Base-by-base conservation (phyloP, 75 land plant genomes). In the Selaginella moellendorffii region DNA sequence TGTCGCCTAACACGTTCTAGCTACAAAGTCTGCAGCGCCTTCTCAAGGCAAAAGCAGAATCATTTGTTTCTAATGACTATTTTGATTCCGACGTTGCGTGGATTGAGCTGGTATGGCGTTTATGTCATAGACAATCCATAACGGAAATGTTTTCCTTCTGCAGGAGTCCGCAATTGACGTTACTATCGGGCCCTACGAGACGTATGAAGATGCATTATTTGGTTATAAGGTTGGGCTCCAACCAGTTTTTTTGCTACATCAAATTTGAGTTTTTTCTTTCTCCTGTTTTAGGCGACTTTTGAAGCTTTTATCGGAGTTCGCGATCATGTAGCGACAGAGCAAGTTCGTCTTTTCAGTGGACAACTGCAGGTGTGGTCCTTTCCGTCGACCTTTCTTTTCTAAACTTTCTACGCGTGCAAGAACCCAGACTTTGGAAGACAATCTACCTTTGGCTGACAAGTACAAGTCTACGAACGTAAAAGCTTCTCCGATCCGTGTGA, bases 261-360 rank as follows among this genome's bases (percentile, higher is more conserved):
- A 28, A 23, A 28, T 26, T 8, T 62, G 18, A 2, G 63, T 14
- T 25, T 29, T 20, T 53, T n/a, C n/a, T n/a, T n/a, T n/a, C n/a
- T n/a, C n/a, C n/a, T n/a, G n/a, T n/a, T n/a, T 10, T 59, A 90
- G 93, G 95, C 97, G n/a, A 88, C 96, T 51, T 92, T 88, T 85
- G 97, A 92, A 75, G 95, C 96, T 58, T 92, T 79, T 62, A 78
- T 92, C 63, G 97, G 96, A 56, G 64, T 92, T 24, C 84, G 90
- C 30, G 97, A 88, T 75, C 88, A 88, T 31, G 52, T 52, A 21
- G 89, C 95, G 72, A 92, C 97, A 25, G 65, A 69, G 26, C 77
- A 92, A 71, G 28, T 92, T 26, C 79, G 81, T 68, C 78, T 92
- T 2, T 92, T 92, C 70, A 87, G 86, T 46, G 75, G 85, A 65